These are phyloP conservation scores for Oryza glumipatula DNA, from an alignment of 176 grass and related monocot genomes.

Conservation along the genomic window DNA sequence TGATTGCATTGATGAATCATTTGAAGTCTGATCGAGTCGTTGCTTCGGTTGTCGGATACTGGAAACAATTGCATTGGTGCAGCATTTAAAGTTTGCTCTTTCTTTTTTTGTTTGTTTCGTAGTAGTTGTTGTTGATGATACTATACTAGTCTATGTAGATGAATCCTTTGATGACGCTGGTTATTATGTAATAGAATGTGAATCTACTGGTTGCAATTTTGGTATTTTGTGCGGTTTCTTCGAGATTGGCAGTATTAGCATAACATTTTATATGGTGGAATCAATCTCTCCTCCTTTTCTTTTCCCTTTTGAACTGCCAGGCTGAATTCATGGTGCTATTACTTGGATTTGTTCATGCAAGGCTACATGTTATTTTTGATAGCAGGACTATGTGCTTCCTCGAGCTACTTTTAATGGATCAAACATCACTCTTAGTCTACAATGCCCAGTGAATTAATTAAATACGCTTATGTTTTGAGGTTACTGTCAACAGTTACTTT, in stretches of 20 bases:
- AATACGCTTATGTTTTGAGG: conserved; percentile 2
- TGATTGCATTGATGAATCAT: conserved; percentile 22
- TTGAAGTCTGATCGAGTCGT: conserved; percentile 1
- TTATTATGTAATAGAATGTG: background rate
- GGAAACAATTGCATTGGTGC: conserved; percentile 6
- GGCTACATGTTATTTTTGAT: background rate
- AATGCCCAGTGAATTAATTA: background rate
- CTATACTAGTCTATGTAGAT: background rate
- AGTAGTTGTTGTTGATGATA: background rate
- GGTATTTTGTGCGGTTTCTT: conserved; percentile 26
- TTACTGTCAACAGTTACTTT: background rate
- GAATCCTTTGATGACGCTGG: background rate
- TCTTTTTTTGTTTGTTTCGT: background rate
- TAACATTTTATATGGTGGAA: background rate
- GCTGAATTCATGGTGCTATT: background rate
- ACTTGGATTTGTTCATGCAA: background rate
- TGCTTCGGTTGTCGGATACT: background rate
- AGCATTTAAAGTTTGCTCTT: conserved; percentile 5
- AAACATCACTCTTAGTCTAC: background rate
- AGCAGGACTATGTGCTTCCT: background rate
- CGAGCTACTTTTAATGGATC: background rate
- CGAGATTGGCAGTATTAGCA: background rate
- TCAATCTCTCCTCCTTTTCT: background rate
- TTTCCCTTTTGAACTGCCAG: background rate
- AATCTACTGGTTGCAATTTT: conserved; percentile 2